Evolutionary conservation across 768 basidiomycete genomes (phyloP), one percentile per base, ranked within the genome.

Genomic region (Cystobasidium ongulense): DNA sequence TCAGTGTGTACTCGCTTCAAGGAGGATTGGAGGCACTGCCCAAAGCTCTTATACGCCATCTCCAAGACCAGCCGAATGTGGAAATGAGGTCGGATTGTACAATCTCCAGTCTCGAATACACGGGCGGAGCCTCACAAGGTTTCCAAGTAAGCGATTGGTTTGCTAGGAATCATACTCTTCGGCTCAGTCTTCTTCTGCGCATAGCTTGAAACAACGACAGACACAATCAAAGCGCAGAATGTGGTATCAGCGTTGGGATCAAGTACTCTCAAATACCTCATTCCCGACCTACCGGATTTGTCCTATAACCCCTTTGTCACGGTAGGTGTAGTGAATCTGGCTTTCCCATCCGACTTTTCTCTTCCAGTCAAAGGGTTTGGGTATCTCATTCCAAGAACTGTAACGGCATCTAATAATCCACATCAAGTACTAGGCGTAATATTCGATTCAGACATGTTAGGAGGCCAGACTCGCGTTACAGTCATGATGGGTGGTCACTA

Each of bases 401-500:
- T 76, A 5, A 67, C 78, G 1, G 23, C 46, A 10, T 38, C 46
- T 0, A 25, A 72, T 23, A 78, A 76, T 65, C 87, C 89, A 0
- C 82, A 81, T 36, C 80, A 80, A 3, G 85, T 90, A 23, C 85
- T 98, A 0, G 95, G 95, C 15, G 88, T 88, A 35, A 88, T 97
- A 13, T 97, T 97, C 81, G 95, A 98, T 80, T 90, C 90, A 0
- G 88, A 87, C 4, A 88, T 92, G 75, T 86, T 88, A 75, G 74
- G 84, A 82, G 53, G 52, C n/a, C 62, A 73, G 75, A 88, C 88
- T 31, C 96, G 95, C 80, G 79, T 94, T 76, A 93, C 94, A 0
- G 85, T 92, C 53, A 94, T 99, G 91, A 82, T 92, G 27, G 92
- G 93, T 23, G 92, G 92, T 0, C 89, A 91, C 0, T 87, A 91